Evolutionary conservation across 2,329 filamentous ascomycete species (phyloP).

Genomic region (Cercospora janseana): DNA sequence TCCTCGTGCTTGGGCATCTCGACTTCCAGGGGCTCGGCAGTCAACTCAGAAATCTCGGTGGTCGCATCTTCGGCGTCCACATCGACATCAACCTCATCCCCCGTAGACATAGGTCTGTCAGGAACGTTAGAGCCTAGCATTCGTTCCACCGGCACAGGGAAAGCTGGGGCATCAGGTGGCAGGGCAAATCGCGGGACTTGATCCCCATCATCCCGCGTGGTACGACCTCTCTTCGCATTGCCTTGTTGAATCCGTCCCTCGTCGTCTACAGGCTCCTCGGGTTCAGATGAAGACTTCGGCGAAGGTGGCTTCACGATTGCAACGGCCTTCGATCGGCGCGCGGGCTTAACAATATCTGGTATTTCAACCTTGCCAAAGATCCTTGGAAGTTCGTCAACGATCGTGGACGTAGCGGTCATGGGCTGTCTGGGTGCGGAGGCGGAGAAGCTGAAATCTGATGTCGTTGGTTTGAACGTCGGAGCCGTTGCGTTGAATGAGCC

Average conservation of each 20-base stretch:
- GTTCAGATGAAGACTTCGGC: conserved; percentile 25
- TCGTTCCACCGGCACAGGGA: conserved; percentile 27
- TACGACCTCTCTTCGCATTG: conserved; percentile 70
- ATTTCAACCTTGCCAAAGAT: conserved; percentile 54
- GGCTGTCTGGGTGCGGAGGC: conserved; percentile 16
- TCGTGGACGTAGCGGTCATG: conserved; percentile 35
- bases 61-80: conserved; percentile 16
- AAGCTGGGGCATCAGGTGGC: conserved; percentile 38
- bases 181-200: conserved; percentile 72
- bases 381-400: conserved; percentile 31
- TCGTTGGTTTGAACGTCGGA: conserved; percentile 39
- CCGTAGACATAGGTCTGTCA: conserved; percentile 18
- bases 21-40: conserved; percentile 9
- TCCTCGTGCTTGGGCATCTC: conserved; percentile 11
- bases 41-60: conserved; percentile 21
- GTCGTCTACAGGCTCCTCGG: conserved; percentile 52
- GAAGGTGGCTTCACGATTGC: conserved; percentile 63
- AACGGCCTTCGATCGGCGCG: conserved; percentile 76
- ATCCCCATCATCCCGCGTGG: conserved; percentile 65
- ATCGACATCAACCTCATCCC: conserved; percentile 18
- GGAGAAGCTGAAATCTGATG: conserved; percentile 41
- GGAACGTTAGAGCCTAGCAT: conserved; percentile 27
- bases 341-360: conserved; percentile 62
- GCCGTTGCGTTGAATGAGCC: conserved; percentile 60
- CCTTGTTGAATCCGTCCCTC: conserved; percentile 62